These are phyloP conservation scores for Lablab purpureus DNA, from an alignment of 306 rosid genomes.

Conservation along the genomic window DNA sequence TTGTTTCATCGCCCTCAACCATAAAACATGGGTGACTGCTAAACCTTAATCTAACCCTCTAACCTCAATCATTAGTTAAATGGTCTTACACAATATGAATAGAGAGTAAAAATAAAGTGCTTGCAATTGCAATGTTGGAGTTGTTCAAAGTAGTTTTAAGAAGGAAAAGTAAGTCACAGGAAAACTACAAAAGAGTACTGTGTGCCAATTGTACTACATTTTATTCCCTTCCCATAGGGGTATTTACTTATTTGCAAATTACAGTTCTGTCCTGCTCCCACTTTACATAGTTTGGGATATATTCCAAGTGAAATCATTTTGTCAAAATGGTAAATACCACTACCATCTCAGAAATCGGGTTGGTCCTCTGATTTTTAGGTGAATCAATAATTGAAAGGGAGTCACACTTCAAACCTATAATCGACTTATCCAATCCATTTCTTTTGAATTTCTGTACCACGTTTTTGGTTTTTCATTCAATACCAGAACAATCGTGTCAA, in stretches of 20 bases:
- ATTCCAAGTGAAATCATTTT: conserved; percentile 2
- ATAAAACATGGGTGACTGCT: no score
- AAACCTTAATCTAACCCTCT: neutral
- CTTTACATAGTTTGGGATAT: conserved; percentile 14
- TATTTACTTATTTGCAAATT: conserved; percentile 24
- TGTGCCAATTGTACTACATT: conserved; percentile 29
- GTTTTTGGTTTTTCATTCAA: no score
- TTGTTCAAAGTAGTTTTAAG: conserved; percentile 6
- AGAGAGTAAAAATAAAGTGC: neutral
- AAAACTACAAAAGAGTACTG: conserved; percentile 31
- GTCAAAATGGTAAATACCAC: neutral
- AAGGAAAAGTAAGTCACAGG: conserved; percentile 7
- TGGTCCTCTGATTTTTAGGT: conserved; percentile 4
- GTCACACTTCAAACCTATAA: neutral
- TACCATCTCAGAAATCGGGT: neutral
- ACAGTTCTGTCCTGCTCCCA: conserved; percentile 33
- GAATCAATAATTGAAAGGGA: neutral
- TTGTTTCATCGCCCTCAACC: neutral
- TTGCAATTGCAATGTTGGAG: conserved; percentile 28
- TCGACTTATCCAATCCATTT: conserved; percentile 1
- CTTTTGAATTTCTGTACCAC: no score
- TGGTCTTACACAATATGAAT: neutral
- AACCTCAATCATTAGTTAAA: neutral
- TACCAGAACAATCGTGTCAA: no score
- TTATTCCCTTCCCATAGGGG: conserved; percentile 6